Evolutionary conservation across 225 moss, liverwort and hornwort species (phyloP).

Genomic region (Takakia lepidozioides): DNA sequence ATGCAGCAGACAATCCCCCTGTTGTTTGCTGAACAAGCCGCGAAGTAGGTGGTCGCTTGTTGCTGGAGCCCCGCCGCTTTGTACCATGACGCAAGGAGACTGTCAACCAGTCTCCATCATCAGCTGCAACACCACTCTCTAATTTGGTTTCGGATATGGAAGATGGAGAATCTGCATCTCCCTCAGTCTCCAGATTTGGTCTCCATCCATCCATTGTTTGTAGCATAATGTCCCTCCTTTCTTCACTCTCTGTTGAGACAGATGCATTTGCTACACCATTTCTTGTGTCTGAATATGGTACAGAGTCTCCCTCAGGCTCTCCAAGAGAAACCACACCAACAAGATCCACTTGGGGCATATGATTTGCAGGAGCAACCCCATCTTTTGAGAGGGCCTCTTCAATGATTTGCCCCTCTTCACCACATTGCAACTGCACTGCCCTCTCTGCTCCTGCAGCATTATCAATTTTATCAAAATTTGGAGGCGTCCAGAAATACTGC

Average conservation of each 20-base stretch:
- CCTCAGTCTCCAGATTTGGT: too few relatives aligned
- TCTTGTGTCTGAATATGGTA: conserved; percentile 34
- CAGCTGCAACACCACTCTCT: too few relatives aligned
- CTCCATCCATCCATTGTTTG: too few relatives aligned
- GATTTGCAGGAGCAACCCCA: conserved; percentile 23
- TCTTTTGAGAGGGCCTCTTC: conserved; percentile 7
- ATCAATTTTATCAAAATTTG: too few relatives aligned
- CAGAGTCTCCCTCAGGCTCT: conserved; percentile 25
- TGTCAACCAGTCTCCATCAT: conserved; percentile 77
- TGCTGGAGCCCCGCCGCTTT: conserved; percentile 65
- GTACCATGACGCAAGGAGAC: conserved; percentile 14
- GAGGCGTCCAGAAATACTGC: too few relatives aligned
- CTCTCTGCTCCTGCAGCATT: too few relatives aligned
- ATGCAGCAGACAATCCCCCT: conserved; percentile 84
- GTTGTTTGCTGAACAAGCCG: conserved; percentile 44
- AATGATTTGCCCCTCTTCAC: too few relatives aligned
- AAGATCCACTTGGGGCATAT: conserved; percentile 29
- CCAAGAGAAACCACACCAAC: conserved; percentile 32
- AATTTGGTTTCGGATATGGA: too few relatives aligned
- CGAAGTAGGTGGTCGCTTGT: conserved; percentile 67
- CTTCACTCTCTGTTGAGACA: conserved; percentile 17
- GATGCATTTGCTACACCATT: conserved; percentile 17
- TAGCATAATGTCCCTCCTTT: too few relatives aligned
- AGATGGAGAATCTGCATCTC: too few relatives aligned
- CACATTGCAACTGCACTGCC: too few relatives aligned